Evolutionary conservation across 176 grass and related monocot species (phyloP).

Genomic region (Rhipidocladum racemiflorum): DNA sequence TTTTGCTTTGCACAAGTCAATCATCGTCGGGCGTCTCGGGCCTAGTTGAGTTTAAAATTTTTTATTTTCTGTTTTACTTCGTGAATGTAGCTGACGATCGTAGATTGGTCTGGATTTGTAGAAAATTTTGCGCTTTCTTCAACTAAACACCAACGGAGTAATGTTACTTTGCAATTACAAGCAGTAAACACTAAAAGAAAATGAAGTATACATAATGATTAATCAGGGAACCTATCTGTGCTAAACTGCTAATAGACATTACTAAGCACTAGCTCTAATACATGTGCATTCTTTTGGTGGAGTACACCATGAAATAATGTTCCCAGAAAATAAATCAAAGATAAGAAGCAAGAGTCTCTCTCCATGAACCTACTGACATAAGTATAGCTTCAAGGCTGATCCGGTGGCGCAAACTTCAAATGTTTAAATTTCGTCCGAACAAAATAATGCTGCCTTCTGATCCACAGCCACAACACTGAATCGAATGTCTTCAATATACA

Average conservation of each 20-base stretch:
- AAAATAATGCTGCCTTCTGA: background rate
- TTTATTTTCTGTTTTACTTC: background rate
- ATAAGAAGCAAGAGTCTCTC: background rate
- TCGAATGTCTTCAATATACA: background rate
- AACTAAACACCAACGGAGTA: background rate
- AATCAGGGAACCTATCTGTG: background rate
- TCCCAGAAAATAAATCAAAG: background rate
- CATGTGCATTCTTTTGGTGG: background rate
- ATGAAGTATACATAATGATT: background rate
- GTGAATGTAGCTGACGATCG: background rate
- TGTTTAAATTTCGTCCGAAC: background rate
- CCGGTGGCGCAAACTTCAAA: background rate
- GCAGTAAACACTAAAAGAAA: too few species aligned
- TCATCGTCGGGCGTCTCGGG: too few species aligned
- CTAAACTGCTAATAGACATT: background rate
- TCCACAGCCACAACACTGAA: constrained; percentile 5
- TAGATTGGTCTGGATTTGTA: background rate
- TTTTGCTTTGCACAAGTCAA: too few species aligned
- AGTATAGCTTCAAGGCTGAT: background rate
- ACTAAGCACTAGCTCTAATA: background rate
- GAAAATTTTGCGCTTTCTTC: background rate
- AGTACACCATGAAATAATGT: background rate
- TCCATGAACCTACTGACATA: background rate
- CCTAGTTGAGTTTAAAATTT: too few species aligned
- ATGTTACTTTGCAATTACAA: too few species aligned